Evolutionary conservation across 2,329 filamentous ascomycete species (phyloP).

Genomic region (Alternaria consortialis): DNA sequence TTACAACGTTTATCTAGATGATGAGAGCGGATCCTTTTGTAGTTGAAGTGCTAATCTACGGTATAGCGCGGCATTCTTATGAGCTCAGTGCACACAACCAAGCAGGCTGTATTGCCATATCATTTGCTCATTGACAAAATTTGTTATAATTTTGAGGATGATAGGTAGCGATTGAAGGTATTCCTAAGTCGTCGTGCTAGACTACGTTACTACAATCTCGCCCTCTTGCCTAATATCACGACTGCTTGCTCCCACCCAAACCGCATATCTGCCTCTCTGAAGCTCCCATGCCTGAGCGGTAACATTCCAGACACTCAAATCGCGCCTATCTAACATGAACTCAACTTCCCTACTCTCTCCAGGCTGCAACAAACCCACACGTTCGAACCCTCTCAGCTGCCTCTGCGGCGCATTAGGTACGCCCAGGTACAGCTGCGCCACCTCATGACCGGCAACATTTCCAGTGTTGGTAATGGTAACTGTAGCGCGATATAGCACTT

Average conservation of each 20-base stretch:
- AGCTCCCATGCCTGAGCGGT: slow-evolving; percentile 78
- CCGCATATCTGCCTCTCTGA: slow-evolving; percentile 35
- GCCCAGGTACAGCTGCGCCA: slow-evolving; percentile 75
- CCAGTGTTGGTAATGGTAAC: slow-evolving; percentile 77
- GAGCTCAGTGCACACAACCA: not conserved
- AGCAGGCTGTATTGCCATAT: not conserved
- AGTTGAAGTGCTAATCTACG: too few relatives aligned
- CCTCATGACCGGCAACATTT: slow-evolving; percentile 68
- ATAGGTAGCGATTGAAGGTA: not conserved
- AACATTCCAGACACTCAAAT: slow-evolving; percentile 86
- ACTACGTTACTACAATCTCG: slow-evolving; percentile 18
- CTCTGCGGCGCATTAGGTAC: slow-evolving; percentile 68
- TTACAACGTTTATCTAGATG: not conserved
- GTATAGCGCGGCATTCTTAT: too few relatives aligned
- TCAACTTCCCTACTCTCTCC: slow-evolving; percentile 71
- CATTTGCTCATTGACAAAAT: not conserved
- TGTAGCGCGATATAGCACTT: slow-evolving; percentile 70
- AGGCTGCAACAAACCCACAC: slow-evolving; percentile 70
- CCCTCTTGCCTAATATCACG: slow-evolving; percentile 41
- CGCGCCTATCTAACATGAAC: slow-evolving; percentile 74
- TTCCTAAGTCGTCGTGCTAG: not conserved
- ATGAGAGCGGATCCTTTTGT: not conserved
- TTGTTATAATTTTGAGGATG: not conserved
- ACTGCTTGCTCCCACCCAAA: slow-evolving; percentile 51
- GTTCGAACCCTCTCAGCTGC: slow-evolving; percentile 80